Evolutionary conservation across 495 filamentous ascomycete species (phyloP), one percentile per base, ranked within the genome.

Genomic region (Jackrogersella multiformis): DNA sequence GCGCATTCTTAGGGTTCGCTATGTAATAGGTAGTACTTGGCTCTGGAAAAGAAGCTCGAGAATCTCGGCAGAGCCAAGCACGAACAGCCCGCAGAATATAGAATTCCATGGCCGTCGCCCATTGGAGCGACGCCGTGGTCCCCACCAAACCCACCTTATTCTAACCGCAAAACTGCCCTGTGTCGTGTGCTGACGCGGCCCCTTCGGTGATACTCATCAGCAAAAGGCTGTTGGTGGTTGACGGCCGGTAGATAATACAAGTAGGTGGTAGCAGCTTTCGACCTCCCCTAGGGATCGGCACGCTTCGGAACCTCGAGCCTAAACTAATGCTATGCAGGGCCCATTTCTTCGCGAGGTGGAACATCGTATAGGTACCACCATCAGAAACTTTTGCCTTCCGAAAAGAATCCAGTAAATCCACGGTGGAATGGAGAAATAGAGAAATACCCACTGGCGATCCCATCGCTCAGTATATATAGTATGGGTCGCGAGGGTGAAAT

Each of bases 121-220:
- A 63, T 60, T 69, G 60, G 60, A 42, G 55, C 12, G 35, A 16
- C 23, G 24, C 15, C 41, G 36, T 39, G 42, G 49, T 69, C 60
- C 36, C 66, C 66, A 64, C 66, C 44, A 64, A 64, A 39, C 56
- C 66, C 66, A 69, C 66, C 66, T 64, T 69, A 69, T 69, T 69
- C 66, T 64, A 64, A 64, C 60, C 56, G 60, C 66, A 64, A 46
- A 55, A 59, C 59, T 64, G n/a, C 46, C 54, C 54, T 64, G 58
- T 61, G 66, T 64, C 56, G 61, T 69, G 56, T 69, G 66, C 67
- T 70, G 61, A 70, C 67, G 67, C 67, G 67, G 67, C 61, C 67
- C 48, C 45, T 70, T 70, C 67, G 67, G 67, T 65, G 67, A 70
- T 70, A 70, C 61, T 62, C 52, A 51, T 39, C 34, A 48, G 30